Evolutionary conservation across 805 yeast genomes (phyloP), one percentile per base, ranked within the genome.

Genomic region (Saccharomycopsis olivae): DNA sequence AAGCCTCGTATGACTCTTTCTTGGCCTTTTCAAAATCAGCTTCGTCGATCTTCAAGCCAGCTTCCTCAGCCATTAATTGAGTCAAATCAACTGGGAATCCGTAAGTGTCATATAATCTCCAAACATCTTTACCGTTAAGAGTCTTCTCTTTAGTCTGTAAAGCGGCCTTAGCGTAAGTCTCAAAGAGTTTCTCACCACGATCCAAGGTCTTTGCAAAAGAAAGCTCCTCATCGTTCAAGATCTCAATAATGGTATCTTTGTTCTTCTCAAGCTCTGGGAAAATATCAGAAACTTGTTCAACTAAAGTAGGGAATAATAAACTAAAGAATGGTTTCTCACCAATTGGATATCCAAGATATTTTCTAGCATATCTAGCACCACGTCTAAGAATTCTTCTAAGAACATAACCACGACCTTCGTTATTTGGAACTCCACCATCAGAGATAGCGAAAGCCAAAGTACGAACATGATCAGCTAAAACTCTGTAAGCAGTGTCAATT

Each of bases 21-120:
- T 78, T 84, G 36, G 98, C 97, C 51, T 74, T 74, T 62, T 88
- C 96, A 56, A 92, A 92, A 27, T 85, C 97, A 37, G 68, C 78
- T 58, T 87, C 95, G 59, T 92, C 96, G 49, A 92, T 89, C 53
- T 77, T 79, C 53, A 92, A 73, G 15, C 94, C 94, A 44, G 92
- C 85, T 64, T 92, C 99, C 62, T 89, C 97, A 34, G 98, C 98
- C 99, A 92, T 92, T 58, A 92, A 73, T 59, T 95, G 78, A 23
- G 99, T 92, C 57, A 92, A 73, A 64, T 92, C 99, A 42, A 87
- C 96, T 29, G 99, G 99, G 82, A 92, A 92, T 44, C 99, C 99
- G 57, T 89, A 92, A 10, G 99, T 92, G 55, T 92, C 99, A 55
- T 92, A 92, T 53, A 92, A 69, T 65, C 99, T 77, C 99, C 99